These are phyloP conservation scores for Dothistroma septosporum DNA, from an alignment of 2,329 filamentous ascomycete genomes.

Conservation along the genomic window DNA sequence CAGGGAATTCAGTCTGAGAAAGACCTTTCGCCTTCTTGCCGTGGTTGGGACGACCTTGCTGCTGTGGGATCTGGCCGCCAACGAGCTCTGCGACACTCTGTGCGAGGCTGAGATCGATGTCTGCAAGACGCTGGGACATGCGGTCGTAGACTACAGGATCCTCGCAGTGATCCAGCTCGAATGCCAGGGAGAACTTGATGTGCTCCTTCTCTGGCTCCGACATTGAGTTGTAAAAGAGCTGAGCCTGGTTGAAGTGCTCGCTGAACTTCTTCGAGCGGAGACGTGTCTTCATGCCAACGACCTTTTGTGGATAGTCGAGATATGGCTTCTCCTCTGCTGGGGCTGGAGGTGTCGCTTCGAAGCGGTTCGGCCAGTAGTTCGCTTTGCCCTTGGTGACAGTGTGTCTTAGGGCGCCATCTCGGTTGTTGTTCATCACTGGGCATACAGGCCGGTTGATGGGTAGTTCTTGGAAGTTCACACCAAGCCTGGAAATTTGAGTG, in stretches of 20 bases:
- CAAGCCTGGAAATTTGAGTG: slow-evolving; percentile 66
- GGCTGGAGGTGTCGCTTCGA: slow-evolving; percentile 60
- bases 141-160: slow-evolving; percentile 71
- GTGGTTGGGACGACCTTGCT: slow-evolving; percentile 55
- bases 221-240: slow-evolving; percentile 79
- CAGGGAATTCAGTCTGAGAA: slow-evolving; percentile 65
- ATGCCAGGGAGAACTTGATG: slow-evolving; percentile 57
- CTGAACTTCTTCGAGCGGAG: slow-evolving; percentile 68
- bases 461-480: slow-evolving; percentile 70
- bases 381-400: slow-evolving; percentile 68
- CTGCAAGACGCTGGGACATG: slow-evolving; percentile 62
- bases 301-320: slow-evolving; percentile 61
- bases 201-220: slow-evolving; percentile 63
- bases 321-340: slow-evolving; percentile 62
- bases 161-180: slow-evolving; percentile 78
- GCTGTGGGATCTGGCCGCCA: slow-evolving; percentile 57
- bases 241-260: slow-evolving; percentile 73
- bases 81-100: slow-evolving; percentile 66
- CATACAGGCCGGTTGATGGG: slow-evolving; percentile 63
- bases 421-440: slow-evolving; percentile 34
- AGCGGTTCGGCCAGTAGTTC: slow-evolving; percentile 78
- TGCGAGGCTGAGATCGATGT: slow-evolving; percentile 69
- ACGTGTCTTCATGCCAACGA: slow-evolving; percentile 67
- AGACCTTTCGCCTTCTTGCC: slow-evolving; percentile 64
- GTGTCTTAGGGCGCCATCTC: slow-evolving; percentile 57